Percentiles rank a stretch among this genome's conserved stretches.
Evolutionary conservation across 2,329 filamentous ascomycete genomes (phyloP).

Genomic region (Aspergillus sp.): DNA sequence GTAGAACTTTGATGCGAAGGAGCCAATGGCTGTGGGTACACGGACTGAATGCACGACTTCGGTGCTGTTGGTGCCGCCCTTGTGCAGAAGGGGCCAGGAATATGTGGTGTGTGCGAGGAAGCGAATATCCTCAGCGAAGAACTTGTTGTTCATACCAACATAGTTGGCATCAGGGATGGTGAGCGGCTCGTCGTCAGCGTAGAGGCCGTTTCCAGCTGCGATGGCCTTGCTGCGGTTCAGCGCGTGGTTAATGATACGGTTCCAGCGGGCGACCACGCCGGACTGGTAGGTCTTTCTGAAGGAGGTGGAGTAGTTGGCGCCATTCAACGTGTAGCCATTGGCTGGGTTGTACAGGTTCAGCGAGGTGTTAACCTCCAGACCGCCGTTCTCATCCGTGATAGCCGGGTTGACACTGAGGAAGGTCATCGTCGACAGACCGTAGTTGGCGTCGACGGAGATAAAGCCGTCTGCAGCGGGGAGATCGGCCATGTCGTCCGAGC

Average conservation of each 20-base stretch:
- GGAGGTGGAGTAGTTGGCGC: conserved; percentile 8
- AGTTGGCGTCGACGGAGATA: conserved; percentile 11
- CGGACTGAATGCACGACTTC: conserved; percentile 13
- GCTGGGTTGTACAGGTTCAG: conserved; percentile 7
- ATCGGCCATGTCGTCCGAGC: conserved; percentile 5
- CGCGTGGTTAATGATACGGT: conserved; percentile 7
- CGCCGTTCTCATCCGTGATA: conserved; percentile 8
- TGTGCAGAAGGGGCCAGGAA: conserved; percentile 15
- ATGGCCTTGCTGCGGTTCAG: conserved; percentile 4
- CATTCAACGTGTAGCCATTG: conserved; percentile 9
- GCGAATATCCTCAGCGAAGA: conserved; percentile 12
- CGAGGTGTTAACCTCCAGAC: conserved; percentile 4
- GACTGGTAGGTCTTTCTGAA: conserved; percentile 7
- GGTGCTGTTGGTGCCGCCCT: conserved; percentile 10
- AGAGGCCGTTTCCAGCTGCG: conserved; percentile 7
- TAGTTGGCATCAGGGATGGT: conserved; percentile 11
- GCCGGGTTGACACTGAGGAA: conserved; percentile 10
- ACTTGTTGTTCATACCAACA: conserved; percentile 13
- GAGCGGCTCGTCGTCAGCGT: conserved; percentile 13
- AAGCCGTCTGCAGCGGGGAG: conserved; percentile 11
- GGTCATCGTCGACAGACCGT: conserved; percentile 12
- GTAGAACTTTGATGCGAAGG: not conserved
- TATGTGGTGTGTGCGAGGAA: conserved; percentile 13
- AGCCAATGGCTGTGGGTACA: conserved; percentile 1
- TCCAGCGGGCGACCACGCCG: conserved; percentile 8